Percentiles rank a stretch among this genome's conserved stretches.
Conservation (phyloP, 1,139 yeast genomes). For the Magnusiomyces magnusii region DNA sequence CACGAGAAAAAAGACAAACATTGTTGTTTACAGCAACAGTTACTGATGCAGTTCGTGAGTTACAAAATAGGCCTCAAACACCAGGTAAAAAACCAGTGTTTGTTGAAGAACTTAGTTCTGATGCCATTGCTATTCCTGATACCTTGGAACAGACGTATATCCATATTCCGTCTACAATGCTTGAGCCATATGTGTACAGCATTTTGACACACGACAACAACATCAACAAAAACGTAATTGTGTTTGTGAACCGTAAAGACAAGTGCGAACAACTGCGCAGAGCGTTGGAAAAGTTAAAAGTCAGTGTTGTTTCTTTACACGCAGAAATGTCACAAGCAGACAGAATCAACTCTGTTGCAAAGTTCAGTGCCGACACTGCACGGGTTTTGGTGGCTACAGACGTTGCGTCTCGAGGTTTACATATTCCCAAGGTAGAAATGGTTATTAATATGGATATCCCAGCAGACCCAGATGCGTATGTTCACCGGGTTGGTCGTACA, state of each 20-base stretch:
- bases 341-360: constrained; percentile 80
- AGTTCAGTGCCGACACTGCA: constrained; percentile 94
- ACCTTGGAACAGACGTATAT: constrained; percentile 53
- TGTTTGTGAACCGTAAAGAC: constrained; percentile 83
- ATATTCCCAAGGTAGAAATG: constrained; percentile 84
- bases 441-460: constrained; percentile 92
- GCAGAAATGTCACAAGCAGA: constrained; percentile 94
- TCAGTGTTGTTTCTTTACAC: constrained; percentile 82
- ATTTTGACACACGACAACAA: constrained; percentile 57
- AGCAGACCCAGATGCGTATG: constrained; percentile 92
- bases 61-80: constrained; percentile 60
- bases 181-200: constrained; percentile 77
- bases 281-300: constrained; percentile 61
- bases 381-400: constrained; percentile 89
- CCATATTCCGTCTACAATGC: constrained; percentile 71
- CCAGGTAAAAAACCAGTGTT: constrained; percentile 61
- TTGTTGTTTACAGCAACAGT: constrained; percentile 92
- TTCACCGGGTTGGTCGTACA: constrained; percentile 99
- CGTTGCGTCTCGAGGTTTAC: constrained; percentile 95
- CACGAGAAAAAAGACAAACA: constrained; percentile 70
- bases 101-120: constrained; percentile 70
- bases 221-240: constrained; percentile 61
- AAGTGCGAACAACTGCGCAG: constrained; percentile 85
- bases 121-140: constrained; percentile 65
- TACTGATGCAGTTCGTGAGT: constrained; percentile 80